These are phyloP conservation scores for Coriolopsis trogii DNA, from an alignment of 1,284 basidiomycete genomes.

Conservation along the genomic window DNA sequence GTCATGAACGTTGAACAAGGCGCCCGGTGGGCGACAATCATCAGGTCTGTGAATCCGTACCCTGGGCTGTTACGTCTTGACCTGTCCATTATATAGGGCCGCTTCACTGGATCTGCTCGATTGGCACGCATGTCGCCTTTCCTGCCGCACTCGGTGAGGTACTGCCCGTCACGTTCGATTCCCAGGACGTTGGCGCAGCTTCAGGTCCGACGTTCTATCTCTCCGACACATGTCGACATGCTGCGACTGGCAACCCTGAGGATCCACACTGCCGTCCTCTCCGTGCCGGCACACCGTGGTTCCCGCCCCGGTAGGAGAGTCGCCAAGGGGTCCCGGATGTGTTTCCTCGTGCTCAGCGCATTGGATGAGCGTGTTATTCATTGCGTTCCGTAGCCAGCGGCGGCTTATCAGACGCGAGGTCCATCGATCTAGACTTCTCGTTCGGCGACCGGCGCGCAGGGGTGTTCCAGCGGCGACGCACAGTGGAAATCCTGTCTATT, in stretches of 20 bases:
- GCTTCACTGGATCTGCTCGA: not conserved
- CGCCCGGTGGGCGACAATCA: constrained; percentile 1
- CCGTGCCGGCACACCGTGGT: constrained; percentile 20
- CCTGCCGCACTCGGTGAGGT: not conserved
- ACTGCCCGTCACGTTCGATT: not conserved
- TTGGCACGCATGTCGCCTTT: not conserved
- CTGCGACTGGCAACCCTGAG: not conserved
- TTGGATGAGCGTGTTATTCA: constrained; percentile 11
- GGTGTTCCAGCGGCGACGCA: constrained; percentile 4
- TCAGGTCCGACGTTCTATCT: not conserved
- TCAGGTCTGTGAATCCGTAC: not conserved
- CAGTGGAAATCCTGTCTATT: not conserved
- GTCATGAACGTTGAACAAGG: too few relatives aligned
- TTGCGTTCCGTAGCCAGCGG: not conserved
- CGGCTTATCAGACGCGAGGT: constrained; percentile 5
- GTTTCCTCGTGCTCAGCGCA: constrained; percentile 12
- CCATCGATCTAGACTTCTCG: constrained; percentile 9
- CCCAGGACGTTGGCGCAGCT: not conserved
- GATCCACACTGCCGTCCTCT: constrained; percentile 12
- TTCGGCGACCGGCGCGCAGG: constrained; percentile 7
- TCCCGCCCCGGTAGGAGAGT: constrained; percentile 18
- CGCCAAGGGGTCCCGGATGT: constrained; percentile 2
- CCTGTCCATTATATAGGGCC: not conserved
- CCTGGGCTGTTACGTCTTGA: not conserved
- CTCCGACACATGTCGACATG: not conserved